Evolutionary conservation across 345 rosid species (phyloP).

Genomic region (Aethionema arabicum): DNA sequence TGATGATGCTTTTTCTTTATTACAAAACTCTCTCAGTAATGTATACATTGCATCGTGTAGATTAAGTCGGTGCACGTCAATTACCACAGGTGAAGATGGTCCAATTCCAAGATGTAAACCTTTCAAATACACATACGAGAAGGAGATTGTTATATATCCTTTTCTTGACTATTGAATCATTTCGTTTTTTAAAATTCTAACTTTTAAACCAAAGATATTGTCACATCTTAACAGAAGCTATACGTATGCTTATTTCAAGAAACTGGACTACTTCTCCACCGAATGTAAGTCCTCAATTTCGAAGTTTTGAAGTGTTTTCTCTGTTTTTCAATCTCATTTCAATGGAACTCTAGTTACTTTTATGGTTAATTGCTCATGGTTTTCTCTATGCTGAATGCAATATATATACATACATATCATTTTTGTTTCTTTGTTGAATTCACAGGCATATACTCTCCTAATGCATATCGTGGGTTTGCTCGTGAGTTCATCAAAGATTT

Average conservation of each 20-base stretch:
- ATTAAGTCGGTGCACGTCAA: slow-evolving; percentile 82
- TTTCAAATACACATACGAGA: slow-evolving; percentile 89
- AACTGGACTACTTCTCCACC: slow-evolving; percentile 98
- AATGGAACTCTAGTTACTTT: neutral
- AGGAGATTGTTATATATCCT: slow-evolving; percentile 99
- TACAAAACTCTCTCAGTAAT: neutral
- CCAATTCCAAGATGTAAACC: slow-evolving; percentile 98
- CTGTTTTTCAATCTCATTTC: neutral
- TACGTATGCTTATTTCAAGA: slow-evolving; percentile 98
- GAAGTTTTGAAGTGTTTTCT: neutral
- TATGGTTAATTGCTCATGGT: neutral
- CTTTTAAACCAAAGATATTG: slow-evolving; percentile 14
- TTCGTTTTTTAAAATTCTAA: neutral
- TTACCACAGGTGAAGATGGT: slow-evolving; percentile 94
- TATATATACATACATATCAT: neutral
- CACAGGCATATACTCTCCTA: slow-evolving; percentile 93
- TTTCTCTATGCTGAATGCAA: neutral
- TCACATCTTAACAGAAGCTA: slow-evolving; percentile 51
- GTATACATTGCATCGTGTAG: slow-evolving; percentile 38
- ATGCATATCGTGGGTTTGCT: slow-evolving; percentile 95
- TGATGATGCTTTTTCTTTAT: slow-evolving; percentile 1
- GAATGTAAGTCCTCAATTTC: slow-evolving; percentile 63
- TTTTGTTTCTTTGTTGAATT: neutral
- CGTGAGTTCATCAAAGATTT: slow-evolving; percentile 94
- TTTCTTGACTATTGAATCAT: neutral